These are phyloP conservation scores for Mrakiaceae sp. DNA, from an alignment of 1,284 basidiomycete species.

Conservation along the genomic window DNA sequence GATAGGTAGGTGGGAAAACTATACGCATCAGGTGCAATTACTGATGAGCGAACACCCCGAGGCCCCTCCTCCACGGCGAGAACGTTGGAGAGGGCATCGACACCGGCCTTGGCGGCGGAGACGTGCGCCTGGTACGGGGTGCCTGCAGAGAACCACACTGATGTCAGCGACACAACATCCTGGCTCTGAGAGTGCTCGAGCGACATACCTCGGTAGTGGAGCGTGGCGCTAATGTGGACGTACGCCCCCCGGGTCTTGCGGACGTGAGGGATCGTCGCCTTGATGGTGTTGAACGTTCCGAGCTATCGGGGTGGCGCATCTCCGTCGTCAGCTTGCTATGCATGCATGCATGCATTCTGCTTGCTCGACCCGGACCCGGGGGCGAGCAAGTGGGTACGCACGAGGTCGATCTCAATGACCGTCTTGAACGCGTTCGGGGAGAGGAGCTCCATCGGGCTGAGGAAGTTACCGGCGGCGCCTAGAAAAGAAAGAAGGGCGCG, in stretches of 20 bases:
- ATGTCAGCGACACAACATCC: background rate
- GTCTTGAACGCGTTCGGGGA: slow-evolving; percentile 84
- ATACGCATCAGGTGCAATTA: slow-evolving; percentile 61
- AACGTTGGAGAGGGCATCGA: slow-evolving; percentile 75
- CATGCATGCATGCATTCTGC: background rate
- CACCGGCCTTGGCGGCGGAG: slow-evolving; percentile 86
- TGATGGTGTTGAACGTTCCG: slow-evolving; percentile 89
- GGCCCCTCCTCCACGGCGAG: slow-evolving; percentile 90
- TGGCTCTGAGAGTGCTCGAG: background rate
- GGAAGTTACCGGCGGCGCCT: slow-evolving; percentile 84
- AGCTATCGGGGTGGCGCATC: slow-evolving; percentile 40
- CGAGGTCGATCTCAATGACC: slow-evolving; percentile 87
- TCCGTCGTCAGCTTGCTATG: background rate
- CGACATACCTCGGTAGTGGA: slow-evolving; percentile 67
- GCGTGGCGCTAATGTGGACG: slow-evolving; percentile 79
- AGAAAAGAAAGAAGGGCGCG: background rate
- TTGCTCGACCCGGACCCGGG: background rate
- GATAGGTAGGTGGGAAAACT: background rate
- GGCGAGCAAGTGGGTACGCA: slow-evolving; percentile 31
- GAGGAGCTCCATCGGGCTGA: slow-evolving; percentile 66
- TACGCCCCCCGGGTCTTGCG: slow-evolving; percentile 66
- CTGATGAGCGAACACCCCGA: slow-evolving; percentile 83
- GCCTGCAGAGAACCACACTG: slow-evolving; percentile 35
- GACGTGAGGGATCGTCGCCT: slow-evolving; percentile 68
- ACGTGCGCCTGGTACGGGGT: slow-evolving; percentile 89